Evolutionary conservation across 1,139 yeast species (phyloP).

Genomic region (Pichia sp.): DNA sequence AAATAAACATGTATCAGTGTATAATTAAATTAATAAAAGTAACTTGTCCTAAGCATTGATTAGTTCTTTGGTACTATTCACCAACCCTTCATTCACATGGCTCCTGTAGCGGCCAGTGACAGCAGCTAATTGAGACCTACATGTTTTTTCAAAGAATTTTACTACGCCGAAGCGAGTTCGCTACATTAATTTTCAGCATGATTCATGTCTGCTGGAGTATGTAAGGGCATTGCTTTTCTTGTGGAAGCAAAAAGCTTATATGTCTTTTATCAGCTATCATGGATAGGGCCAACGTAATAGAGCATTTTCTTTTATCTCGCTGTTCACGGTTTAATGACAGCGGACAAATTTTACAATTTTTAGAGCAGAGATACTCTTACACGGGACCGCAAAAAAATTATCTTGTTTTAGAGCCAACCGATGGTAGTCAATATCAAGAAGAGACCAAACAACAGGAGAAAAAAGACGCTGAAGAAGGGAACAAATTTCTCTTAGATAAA

Average conservation of each 20-base stretch:
- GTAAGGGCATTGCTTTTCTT: background rate
- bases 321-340: constrained; percentile 37
- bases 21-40: background rate
- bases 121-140: too few relatives aligned
- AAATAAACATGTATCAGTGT: background rate
- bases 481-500: constrained; percentile 1
- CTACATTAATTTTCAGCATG: too few relatives aligned
- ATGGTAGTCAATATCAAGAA: constrained; percentile 26
- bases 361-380: constrained; percentile 53
- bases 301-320: constrained; percentile 49
- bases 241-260: background rate
- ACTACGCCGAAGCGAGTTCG: too few relatives aligned
- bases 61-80: too few relatives aligned
- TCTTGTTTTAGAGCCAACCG: constrained; percentile 46
- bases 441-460: constrained; percentile 16
- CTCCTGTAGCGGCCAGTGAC: too few relatives aligned
- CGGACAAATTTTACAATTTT: constrained; percentile 43
- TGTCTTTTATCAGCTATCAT: constrained; percentile 13
- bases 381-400: constrained; percentile 59
- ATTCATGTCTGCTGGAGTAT: too few relatives aligned
- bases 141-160: too few relatives aligned
- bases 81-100: too few relatives aligned
- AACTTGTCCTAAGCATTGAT: too few relatives aligned
- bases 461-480: constrained; percentile 9
- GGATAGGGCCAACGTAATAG: constrained; percentile 43